phyloP scores from a whole-genome alignment of 164 flowering plant species.

The Sedum album region DNA sequence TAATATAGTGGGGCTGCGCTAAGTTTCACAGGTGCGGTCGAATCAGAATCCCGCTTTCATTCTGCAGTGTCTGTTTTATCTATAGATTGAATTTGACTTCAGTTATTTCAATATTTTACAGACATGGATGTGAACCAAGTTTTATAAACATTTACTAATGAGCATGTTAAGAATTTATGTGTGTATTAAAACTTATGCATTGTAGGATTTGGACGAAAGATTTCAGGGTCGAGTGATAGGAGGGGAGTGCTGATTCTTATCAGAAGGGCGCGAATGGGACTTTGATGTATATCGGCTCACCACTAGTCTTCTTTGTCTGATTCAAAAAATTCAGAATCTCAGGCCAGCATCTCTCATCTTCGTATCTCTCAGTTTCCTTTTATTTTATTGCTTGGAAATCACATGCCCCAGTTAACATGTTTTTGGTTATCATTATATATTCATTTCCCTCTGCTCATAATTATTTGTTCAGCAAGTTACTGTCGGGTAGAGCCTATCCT shows the following conservation, averaged over 20 bases:
- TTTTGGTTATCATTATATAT: neutral
- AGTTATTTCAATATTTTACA: neutral
- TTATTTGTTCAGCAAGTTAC: neutral
- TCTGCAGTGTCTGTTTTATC: neutral
- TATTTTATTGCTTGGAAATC: neutral
- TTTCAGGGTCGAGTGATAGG: slow-evolving; percentile 6
- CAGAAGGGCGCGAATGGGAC: neutral
- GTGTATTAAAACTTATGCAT: too few relatives aligned
- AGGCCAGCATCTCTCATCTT: slow-evolving; percentile 1
- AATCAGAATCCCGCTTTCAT: neutral
- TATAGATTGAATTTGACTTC: neutral
- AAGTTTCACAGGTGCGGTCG: slow-evolving; percentile 6
- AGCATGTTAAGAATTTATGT: neutral
- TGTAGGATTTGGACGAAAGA: neutral
- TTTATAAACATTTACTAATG: neutral
- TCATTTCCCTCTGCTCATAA: neutral
- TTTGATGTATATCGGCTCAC: neutral
- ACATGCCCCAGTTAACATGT: neutral
- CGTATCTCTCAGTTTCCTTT: neutral
- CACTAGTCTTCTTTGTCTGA: neutral
- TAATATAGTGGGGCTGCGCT: neutral
- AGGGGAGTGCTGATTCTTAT: neutral
- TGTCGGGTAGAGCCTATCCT: neutral
- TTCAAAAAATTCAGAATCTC: slow-evolving; percentile 1
- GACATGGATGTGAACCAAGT: neutral